Conservation (phyloP, 139 green algal species). For the Pseudopediastrum boryanum region DNA sequence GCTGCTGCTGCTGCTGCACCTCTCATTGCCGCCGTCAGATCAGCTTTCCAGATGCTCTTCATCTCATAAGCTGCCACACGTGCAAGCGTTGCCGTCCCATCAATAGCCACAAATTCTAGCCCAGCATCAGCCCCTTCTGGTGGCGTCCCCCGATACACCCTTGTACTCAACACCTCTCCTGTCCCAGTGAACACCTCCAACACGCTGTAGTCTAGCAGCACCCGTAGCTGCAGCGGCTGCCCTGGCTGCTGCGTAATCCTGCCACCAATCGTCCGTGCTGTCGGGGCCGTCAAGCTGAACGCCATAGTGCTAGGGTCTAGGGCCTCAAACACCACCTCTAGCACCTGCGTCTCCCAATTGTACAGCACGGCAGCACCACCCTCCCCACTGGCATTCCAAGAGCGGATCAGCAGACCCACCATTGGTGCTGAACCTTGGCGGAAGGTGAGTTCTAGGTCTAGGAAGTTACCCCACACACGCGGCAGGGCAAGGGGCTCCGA, state of each 20-base stretch:
- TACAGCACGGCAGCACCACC: conserved; percentile 79
- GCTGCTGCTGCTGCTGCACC: conserved; percentile 14
- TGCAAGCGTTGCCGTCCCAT: conserved; percentile 51
- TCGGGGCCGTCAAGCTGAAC: conserved; percentile 60
- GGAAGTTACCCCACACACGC: conserved; percentile 23
- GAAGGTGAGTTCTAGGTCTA: conserved; percentile 49
- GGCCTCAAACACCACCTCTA: conserved; percentile 69
- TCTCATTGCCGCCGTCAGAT: not conserved
- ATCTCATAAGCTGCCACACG: conserved; percentile 58
- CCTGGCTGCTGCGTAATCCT: conserved; percentile 47
- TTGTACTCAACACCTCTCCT: conserved; percentile 72
- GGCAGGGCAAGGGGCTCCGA: conserved; percentile 34
- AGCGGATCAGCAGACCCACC: conserved; percentile 61
- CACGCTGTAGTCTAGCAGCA: conserved; percentile 74
- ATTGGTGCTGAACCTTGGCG: conserved; percentile 19
- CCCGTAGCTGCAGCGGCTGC: conserved; percentile 60
- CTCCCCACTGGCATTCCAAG: conserved; percentile 68
- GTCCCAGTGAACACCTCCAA: conserved; percentile 66
- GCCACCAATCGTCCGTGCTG: conserved; percentile 63
- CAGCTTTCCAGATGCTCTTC: conserved; percentile 13
- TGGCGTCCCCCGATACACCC: conserved; percentile 74
- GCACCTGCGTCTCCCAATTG: conserved; percentile 59
- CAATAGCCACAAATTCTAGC: conserved; percentile 70
- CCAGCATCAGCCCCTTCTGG: conserved; percentile 51
- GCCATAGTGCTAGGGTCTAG: conserved; percentile 61